phyloP scores from a whole-genome alignment of 208 protist species.

The Novymonas esmeraldas region DNA sequence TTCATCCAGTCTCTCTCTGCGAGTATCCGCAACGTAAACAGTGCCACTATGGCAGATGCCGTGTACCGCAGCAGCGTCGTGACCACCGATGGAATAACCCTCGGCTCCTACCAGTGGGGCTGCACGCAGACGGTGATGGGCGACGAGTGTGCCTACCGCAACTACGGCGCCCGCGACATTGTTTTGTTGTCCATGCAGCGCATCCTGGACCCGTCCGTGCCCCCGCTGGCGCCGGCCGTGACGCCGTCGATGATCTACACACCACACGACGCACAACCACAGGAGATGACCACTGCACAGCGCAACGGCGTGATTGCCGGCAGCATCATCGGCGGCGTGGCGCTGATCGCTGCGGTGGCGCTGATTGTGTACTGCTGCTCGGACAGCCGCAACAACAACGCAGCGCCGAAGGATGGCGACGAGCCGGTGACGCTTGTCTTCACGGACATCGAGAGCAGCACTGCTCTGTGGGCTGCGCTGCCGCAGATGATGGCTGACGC shows the following conservation, averaged over 20 bases:
- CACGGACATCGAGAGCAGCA: slow-evolving; percentile 84
- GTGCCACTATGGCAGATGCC: not conserved
- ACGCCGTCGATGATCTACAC: slow-evolving; percentile 50
- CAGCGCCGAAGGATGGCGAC: slow-evolving; percentile 43
- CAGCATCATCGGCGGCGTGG: slow-evolving; percentile 1
- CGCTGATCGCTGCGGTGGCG: slow-evolving; percentile 1
- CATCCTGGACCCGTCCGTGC: slow-evolving; percentile 29
- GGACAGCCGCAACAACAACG: slow-evolving; percentile 42
- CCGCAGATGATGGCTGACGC: slow-evolving; percentile 70
- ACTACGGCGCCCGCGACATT: slow-evolving; percentile 58
- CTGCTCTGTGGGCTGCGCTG: slow-evolving; percentile 73
- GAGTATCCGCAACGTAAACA: not conserved
- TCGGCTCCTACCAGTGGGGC: slow-evolving; percentile 4
- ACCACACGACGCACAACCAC: not conserved
- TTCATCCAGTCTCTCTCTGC: slow-evolving; percentile 10
- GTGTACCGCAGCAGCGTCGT: not conserved
- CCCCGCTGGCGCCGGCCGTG: slow-evolving; percentile 2
- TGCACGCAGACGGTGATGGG: not conserved
- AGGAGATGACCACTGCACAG: slow-evolving; percentile 15
- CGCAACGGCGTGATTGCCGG: slow-evolving; percentile 39
- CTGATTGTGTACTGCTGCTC: slow-evolving; percentile 22
- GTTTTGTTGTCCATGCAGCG: slow-evolving; percentile 25
- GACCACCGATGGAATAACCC: not conserved
- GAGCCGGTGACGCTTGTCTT: slow-evolving; percentile 70
- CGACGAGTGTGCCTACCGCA: slow-evolving; percentile 26